These are phyloP conservation scores for Termitomyces sp. DNA, from an alignment of 768 basidiomycete species.

Conservation along the genomic window DNA sequence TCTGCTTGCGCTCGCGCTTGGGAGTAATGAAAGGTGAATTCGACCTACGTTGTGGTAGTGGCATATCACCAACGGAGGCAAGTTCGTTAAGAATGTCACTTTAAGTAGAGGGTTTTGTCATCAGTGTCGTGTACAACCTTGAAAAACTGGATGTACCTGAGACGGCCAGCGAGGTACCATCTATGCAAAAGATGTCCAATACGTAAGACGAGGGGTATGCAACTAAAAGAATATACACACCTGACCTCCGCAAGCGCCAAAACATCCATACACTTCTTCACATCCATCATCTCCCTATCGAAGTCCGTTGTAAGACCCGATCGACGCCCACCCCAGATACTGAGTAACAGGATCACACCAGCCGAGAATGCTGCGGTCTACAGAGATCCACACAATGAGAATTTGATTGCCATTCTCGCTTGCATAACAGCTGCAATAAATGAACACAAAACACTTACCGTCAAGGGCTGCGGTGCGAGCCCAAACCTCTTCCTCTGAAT, in stretches of 20 bases:
- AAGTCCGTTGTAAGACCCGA: constrained; percentile 44
- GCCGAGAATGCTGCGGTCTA: constrained; percentile 40
- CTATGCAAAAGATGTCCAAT: background rate
- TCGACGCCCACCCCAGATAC: constrained; percentile 62
- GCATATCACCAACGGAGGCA: constrained; percentile 64
- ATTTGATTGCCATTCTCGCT: background rate
- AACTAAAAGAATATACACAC: constrained; percentile 8
- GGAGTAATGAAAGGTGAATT: constrained; percentile 21
- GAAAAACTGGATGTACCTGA: constrained; percentile 28
- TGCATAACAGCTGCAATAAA: background rate
- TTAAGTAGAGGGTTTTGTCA: constrained; percentile 7
- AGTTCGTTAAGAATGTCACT: constrained; percentile 73
- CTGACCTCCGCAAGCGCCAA: constrained; percentile 35
- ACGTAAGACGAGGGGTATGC: background rate
- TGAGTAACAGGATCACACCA: constrained; percentile 57
- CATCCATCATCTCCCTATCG: constrained; percentile 54
- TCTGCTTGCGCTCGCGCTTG: constrained; percentile 58
- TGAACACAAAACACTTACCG: constrained; percentile 20
- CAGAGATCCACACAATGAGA: background rate
- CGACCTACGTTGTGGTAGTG: constrained; percentile 52
- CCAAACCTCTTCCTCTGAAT: constrained; percentile 35
- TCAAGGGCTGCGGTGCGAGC: constrained; percentile 26
- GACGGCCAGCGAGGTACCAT: constrained; percentile 41
- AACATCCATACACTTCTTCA: constrained; percentile 56
- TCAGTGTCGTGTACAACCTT: background rate